Evolutionary conservation across 2,329 filamentous ascomycete species (phyloP).

Genomic region (Ceratocystis ficicola): DNA sequence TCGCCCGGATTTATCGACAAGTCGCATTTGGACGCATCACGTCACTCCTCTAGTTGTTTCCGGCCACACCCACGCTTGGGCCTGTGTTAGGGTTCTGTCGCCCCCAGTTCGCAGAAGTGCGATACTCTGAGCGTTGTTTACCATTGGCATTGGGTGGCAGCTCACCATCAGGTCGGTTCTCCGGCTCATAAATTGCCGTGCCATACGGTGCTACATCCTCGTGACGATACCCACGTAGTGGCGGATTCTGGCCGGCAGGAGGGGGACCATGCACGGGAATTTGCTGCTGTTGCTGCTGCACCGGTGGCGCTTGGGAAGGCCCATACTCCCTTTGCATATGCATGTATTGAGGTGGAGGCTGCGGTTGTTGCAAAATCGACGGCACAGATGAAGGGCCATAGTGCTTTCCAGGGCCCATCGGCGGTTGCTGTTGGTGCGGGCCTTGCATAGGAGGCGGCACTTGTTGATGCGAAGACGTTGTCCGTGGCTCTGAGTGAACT

Average conservation of each 20-base stretch:
- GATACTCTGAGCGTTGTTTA: slow-evolving; percentile 33
- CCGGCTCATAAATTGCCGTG: slow-evolving; percentile 32
- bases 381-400: slow-evolving; percentile 16
- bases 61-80: slow-evolving; percentile 39
- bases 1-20: neutral
- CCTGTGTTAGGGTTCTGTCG: slow-evolving; percentile 29
- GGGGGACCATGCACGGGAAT: slow-evolving; percentile 8
- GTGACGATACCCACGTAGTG: slow-evolving; percentile 18
- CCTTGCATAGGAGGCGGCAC: slow-evolving; percentile 15
- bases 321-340: slow-evolving; percentile 18
- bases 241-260: slow-evolving; percentile 8
- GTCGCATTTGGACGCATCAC: neutral
- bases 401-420: slow-evolving; percentile 11
- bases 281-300: slow-evolving; percentile 14
- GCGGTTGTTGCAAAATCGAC: slow-evolving; percentile 21
- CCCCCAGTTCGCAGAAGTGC: slow-evolving; percentile 42
- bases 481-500: slow-evolving; percentile 18
- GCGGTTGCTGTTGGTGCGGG: slow-evolving; percentile 13
- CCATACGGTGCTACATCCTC: slow-evolving; percentile 19
- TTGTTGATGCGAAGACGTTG: slow-evolving; percentile 17
- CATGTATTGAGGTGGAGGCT: slow-evolving; percentile 18
- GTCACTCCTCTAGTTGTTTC: slow-evolving; percentile 29
- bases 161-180: slow-evolving; percentile 35
- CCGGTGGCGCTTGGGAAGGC: slow-evolving; percentile 12
- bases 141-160: slow-evolving; percentile 33